Base-by-base conservation (phyloP, 805 yeast genomes). In the Saccharomycopsis guyanensis region DNA sequence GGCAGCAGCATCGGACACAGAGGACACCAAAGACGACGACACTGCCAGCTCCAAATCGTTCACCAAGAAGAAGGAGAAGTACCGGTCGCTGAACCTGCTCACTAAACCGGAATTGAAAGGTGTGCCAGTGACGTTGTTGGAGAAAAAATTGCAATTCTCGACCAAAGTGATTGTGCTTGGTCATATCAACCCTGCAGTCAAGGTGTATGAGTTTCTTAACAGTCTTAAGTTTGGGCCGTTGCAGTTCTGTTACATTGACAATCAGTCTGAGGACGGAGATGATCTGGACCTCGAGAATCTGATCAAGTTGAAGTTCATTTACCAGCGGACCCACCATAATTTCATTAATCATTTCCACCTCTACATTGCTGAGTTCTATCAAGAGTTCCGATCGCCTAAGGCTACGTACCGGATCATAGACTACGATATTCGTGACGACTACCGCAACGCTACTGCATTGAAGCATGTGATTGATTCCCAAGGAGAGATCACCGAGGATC, bases 221-320 rank as follows among this genome's bases (percentile, higher is more conserved):
- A 46, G 42, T 31, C 20, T 51, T n/a, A 45, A 51, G 34, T 51
- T 51, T 43, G 54, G 54, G 10, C 54, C 54, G 7, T 25, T 51
- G 10, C 54, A 51, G 25, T 51, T 49, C 36, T 43, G 53, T 19
- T 43, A 43, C 27, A 24, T 43, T 2, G 19, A 24, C 3, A 24
- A n/a, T 5, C 32, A 15, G n/a, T 35, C 20, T 16, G 38, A 46
- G 4, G 37, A 35, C 18, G 33, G 25, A 4, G 5, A 3, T 4
- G 33, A 40, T 23, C n/a, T n/a, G n/a, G n/a, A n/a, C n/a, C n/a
- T n/a, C n/a, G 53, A 46, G 23, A 24, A 35, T 16, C 20, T 29
- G 31, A 42, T 49, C 18, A 47, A 49, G 23, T 43, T 51, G 37
- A 51, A 51, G 29, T 51, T 51, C 25, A 42, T 51, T 23, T 51